Conservation (phyloP, 768 basidiomycete genomes). For the Clitopilus hobsonii region DNA sequence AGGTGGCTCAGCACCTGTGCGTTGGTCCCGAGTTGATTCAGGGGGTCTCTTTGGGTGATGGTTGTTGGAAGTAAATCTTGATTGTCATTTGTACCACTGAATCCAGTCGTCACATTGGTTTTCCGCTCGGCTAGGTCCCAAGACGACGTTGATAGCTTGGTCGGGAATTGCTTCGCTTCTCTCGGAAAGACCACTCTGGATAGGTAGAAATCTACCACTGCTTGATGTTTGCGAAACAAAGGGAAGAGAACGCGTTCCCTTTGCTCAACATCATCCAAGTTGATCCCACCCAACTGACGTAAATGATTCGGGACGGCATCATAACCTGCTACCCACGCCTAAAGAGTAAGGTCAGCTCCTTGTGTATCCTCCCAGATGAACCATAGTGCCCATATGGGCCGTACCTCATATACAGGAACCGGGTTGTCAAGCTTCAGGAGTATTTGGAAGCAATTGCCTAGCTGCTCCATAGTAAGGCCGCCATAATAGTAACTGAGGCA, state of each 20-base stretch:
- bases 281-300: slow-evolving; percentile 32
- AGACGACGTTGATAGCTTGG: slow-evolving; percentile 41
- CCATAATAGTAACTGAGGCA: slow-evolving; percentile 46
- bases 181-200: slow-evolving; percentile 43
- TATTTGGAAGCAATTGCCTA: slow-evolving; percentile 30
- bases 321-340: slow-evolving; percentile 5
- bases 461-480: slow-evolving; percentile 34
- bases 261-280: slow-evolving; percentile 33
- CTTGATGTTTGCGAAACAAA: slow-evolving; percentile 30
- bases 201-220: slow-evolving; percentile 43
- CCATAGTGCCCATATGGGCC: too few species aligned
- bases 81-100: slow-evolving; percentile 55
- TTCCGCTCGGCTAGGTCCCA: slow-evolving; percentile 49
- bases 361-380: too few species aligned
- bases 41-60: slow-evolving; percentile 30
- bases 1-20: slow-evolving; percentile 38
- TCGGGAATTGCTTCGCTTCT: slow-evolving; percentile 42
- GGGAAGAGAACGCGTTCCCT: slow-evolving; percentile 20
- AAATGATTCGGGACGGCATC: slow-evolving; percentile 23
- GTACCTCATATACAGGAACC: slow-evolving; percentile 29
- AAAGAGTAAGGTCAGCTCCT: background rate
- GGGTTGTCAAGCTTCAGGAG: slow-evolving; percentile 38
- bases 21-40: slow-evolving; percentile 39
- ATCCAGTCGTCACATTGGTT: slow-evolving; percentile 35
- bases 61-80: slow-evolving; percentile 31